A percentile compares a stretch with the other conserved stretches of the same genome.
Evolutionary conservation across 306 rosid species (phyloP).

Genomic region (Clitoria ternatea): DNA sequence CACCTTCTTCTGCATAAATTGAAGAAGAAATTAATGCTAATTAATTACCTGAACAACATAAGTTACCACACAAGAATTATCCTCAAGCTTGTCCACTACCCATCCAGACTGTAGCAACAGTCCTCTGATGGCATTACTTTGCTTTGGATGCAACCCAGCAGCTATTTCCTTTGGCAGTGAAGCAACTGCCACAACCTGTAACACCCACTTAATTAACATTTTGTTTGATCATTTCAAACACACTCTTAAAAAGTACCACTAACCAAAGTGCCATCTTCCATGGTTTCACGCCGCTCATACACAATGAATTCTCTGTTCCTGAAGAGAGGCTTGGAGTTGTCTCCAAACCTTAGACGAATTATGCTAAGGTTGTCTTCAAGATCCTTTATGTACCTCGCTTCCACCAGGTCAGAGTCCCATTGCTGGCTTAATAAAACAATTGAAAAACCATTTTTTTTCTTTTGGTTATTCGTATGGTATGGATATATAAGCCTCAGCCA

Average conservation of each 20-base stretch:
- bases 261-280: slow-evolving; percentile 93
- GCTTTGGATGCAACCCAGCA: slow-evolving; percentile 77
- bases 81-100: slow-evolving; percentile 82
- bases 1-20: too few species aligned
- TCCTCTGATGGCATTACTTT: slow-evolving; percentile 81
- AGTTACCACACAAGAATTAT: slow-evolving; percentile 71
- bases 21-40: too few species aligned
- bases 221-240: neutral
- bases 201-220: neutral
- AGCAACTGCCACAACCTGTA: slow-evolving; percentile 88
- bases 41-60: slow-evolving; percentile 77
- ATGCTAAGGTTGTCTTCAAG: slow-evolving; percentile 73
- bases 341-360: slow-evolving; percentile 76
- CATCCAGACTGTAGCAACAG: slow-evolving; percentile 80
- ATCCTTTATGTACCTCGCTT: slow-evolving; percentile 75
- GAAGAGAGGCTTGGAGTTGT: slow-evolving; percentile 74
- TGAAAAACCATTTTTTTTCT: neutral
- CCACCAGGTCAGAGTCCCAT: slow-evolving; percentile 91
- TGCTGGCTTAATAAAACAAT: slow-evolving; percentile 48
- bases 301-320: slow-evolving; percentile 82
- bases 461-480: slow-evolving; percentile 13
- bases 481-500: too few species aligned
- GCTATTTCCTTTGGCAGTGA: slow-evolving; percentile 91
- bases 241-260: neutral
- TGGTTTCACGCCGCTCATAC: slow-evolving; percentile 81